These are phyloP conservation scores for Begonia fuchsioides DNA, from an alignment of 306 rosid species.

Conservation along the genomic window DNA sequence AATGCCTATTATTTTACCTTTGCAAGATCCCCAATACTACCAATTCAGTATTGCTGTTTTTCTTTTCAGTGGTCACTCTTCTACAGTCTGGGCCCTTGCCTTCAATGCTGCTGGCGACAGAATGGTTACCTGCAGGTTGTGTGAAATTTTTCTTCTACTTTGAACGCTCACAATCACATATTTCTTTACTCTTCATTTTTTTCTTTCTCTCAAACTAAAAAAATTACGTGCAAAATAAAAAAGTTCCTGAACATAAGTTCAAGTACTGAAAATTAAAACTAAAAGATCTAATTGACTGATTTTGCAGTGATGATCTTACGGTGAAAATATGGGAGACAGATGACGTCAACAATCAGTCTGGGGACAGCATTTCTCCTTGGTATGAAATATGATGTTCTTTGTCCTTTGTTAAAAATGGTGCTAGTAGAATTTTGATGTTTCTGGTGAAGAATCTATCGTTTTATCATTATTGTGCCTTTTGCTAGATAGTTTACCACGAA, in stretches of 20 bases:
- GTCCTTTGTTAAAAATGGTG: not conserved
- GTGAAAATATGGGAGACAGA: slow-evolving; percentile 82
- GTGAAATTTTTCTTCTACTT: not conserved
- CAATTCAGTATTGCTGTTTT: slow-evolving; percentile 7
- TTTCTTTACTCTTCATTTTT: slow-evolving; percentile 5
- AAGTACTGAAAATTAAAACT: slow-evolving; percentile 1
- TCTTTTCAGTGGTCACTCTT: slow-evolving; percentile 70
- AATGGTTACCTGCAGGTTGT: slow-evolving; percentile 82
- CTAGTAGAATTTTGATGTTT: not conserved
- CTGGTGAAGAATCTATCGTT: not conserved
- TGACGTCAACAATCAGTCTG: slow-evolving; percentile 32
- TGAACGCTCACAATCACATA: not conserved
- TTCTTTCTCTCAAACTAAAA: slow-evolving; percentile 5
- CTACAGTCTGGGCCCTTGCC: slow-evolving; percentile 89
- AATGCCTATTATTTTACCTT: too few relatives aligned
- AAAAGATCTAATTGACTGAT: slow-evolving; percentile 1
- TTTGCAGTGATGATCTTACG: slow-evolving; percentile 80
- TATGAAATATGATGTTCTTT: slow-evolving; percentile 20
- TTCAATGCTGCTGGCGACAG: slow-evolving; percentile 69
- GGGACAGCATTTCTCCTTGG: slow-evolving; percentile 57
- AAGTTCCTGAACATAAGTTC: not conserved
- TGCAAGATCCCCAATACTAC: not conserved
- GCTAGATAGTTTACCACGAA: too few relatives aligned
- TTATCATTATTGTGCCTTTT: not conserved
- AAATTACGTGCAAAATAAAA: not conserved